Percentiles rank a stretch among this genome's conserved stretches.
These are phyloP conservation scores for Thelonectria rubi DNA, from an alignment of 2,329 filamentous ascomycete genomes.

Conservation along the genomic window DNA sequence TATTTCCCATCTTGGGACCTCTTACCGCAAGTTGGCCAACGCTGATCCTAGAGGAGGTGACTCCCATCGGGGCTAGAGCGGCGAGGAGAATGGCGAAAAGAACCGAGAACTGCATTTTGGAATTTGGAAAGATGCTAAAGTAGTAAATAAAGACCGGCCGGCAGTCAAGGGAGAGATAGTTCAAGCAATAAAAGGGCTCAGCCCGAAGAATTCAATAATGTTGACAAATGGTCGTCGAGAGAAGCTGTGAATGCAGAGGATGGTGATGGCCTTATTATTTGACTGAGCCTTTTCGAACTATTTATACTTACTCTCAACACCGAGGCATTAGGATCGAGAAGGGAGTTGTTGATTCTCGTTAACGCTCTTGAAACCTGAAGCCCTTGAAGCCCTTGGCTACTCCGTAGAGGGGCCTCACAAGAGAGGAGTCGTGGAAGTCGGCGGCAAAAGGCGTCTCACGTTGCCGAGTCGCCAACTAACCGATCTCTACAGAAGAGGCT, in stretches of 20 bases:
- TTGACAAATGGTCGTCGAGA: background rate
- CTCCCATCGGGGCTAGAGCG: background rate
- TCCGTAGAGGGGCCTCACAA: background rate
- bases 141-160: constrained; percentile 12
- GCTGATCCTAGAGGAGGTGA: constrained; percentile 2
- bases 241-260: constrained; percentile 6
- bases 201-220: background rate
- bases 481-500: constrained; percentile 5
- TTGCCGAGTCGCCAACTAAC: constrained; percentile 10
- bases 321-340: background rate
- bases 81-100: constrained; percentile 1
- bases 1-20: background rate
- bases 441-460: background rate
- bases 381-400: background rate
- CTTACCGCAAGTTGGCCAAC: constrained; percentile 7
- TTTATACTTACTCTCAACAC: constrained; percentile 11
- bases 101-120: constrained; percentile 8
- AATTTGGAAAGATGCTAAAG: background rate
- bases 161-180: constrained; percentile 7
- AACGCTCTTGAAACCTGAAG: background rate
- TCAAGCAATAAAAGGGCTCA: background rate
- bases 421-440: background rate
- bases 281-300: constrained; percentile 17
- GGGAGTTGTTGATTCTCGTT: background rate
- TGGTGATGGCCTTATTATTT: background rate